A percentile compares a stretch with the other conserved stretches of the same genome.
These are phyloP conservation scores for Paramecium pentaurelia DNA, from an alignment of 73 alveolate species.

Conservation along the genomic window DNA sequence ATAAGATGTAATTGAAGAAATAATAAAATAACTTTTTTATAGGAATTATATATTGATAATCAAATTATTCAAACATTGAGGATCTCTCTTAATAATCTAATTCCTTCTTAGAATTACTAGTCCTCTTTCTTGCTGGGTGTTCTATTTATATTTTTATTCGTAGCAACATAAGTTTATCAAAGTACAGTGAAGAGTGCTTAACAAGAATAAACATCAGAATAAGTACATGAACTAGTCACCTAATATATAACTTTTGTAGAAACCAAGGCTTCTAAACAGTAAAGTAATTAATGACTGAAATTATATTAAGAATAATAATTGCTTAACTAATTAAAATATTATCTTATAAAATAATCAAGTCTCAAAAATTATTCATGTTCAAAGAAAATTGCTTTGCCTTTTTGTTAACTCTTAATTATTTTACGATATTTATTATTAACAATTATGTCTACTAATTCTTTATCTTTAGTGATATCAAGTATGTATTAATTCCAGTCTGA, in stretches of 20 bases:
- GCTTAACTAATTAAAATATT: no score
- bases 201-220: not conserved
- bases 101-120: not conserved
- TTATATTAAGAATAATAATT: not conserved
- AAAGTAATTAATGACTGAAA: not conserved
- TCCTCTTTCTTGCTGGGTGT: not conserved
- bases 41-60: not conserved
- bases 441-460: not conserved
- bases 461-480: not conserved
- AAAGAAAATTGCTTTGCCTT: not conserved
- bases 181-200: not conserved
- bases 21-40: not conserved
- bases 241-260: not conserved
- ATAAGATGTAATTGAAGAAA: not conserved
- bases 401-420: not conserved
- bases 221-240: not conserved
- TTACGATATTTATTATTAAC: not conserved
- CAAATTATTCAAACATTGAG: not conserved
- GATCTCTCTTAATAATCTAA: not conserved
- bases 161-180: not conserved
- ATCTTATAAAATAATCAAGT: not conserved
- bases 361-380: not conserved
- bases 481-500: not conserved
- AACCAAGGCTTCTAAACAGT: not conserved
- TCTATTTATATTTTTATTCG: not conserved